Base-by-base conservation (phyloP, 176 grass and related monocot species). In the Oryza brachyantha region DNA sequence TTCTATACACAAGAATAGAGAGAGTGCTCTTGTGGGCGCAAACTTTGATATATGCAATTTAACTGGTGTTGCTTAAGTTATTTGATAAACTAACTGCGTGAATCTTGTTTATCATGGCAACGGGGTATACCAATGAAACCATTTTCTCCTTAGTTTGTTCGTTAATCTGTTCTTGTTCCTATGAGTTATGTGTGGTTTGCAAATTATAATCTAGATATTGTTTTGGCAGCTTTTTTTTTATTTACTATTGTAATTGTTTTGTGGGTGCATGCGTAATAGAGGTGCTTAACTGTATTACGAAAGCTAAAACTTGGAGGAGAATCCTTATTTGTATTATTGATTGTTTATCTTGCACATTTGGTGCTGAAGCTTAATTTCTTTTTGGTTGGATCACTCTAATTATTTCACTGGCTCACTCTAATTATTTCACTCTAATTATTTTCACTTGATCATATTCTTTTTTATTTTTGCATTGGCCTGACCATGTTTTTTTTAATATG, bases 311-410 rank as follows among this genome's bases (percentile, higher is more conserved):
- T n/a, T n/a, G n/a, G n/a, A n/a, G n/a, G n/a, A n/a, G n/a, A n/a
- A n/a, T n/a, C n/a, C n/a, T n/a, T n/a, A n/a, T n/a, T n/a, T n/a
- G n/a, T n/a, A n/a, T n/a, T n/a, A n/a, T n/a, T n/a, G n/a, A n/a
- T n/a, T n/a, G 13, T 75, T 79, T 40, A 75, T 40, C 3, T 40
- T 75, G 73, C 35, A 37, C 58, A 24, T 61, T 68, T 68, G 32
- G 14, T 7, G 36, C 3, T 76, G 22, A 28, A 42, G 37, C 4
- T 17, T 76, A 62, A 39, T 28, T 68, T n/a, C 2, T 29, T 79
- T 68, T 65, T 62, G 28, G n/a, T 78, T 26, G 19, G 61, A 5
- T 12, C 27, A 39, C 13, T 36, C 5, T 19, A 66, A 66, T 36
- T 54, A 1, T 66, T 79, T 79, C 25, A 29, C 25, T 38, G 35